Percentiles rank a stretch among this genome's conserved stretches.
Conservation (phyloP, 805 yeast species). For the Saturnispora quitensis region DNA sequence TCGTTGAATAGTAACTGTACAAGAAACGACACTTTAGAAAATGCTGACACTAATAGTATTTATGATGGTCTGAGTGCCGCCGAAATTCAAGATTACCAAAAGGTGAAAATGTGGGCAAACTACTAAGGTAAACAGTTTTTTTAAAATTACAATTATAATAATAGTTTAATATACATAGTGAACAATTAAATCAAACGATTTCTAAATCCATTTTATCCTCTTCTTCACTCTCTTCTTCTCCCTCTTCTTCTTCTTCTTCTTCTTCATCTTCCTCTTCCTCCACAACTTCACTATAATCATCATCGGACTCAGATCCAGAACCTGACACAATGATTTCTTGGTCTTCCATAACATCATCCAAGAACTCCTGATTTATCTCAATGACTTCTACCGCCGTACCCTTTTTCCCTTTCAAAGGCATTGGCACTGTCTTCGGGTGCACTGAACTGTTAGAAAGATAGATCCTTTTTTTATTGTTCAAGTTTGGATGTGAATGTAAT, state of each 20-base stretch:
- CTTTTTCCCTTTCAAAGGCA: neutral
- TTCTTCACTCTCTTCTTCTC: conserved; percentile 5
- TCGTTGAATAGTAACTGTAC: neutral
- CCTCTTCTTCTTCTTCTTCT: conserved; percentile 3
- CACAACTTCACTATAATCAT: neutral
- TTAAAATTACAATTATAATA: neutral
- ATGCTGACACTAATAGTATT: neutral
- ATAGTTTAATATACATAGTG: neutral
- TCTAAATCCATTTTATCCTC: conserved; percentile 4
- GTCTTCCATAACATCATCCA: conserved; percentile 3
- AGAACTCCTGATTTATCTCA: neutral
- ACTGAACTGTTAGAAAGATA: neutral
- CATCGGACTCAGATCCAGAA: neutral
- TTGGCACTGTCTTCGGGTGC: neutral
- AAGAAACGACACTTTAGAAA: neutral
- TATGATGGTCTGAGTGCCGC: conserved; percentile 7
- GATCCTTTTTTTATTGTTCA: neutral
- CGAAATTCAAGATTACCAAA: conserved; percentile 6
- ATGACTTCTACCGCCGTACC: neutral
- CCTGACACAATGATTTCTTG: neutral
- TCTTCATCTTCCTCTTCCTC: conserved; percentile 2
- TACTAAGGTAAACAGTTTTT: neutral
- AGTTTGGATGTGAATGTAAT: neutral
- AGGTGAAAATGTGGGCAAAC: conserved; percentile 6
- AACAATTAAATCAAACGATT: neutral